Evolutionary conservation across 2,329 filamentous ascomycete genomes (phyloP).

Genomic region (Alternaria brassicicola): DNA sequence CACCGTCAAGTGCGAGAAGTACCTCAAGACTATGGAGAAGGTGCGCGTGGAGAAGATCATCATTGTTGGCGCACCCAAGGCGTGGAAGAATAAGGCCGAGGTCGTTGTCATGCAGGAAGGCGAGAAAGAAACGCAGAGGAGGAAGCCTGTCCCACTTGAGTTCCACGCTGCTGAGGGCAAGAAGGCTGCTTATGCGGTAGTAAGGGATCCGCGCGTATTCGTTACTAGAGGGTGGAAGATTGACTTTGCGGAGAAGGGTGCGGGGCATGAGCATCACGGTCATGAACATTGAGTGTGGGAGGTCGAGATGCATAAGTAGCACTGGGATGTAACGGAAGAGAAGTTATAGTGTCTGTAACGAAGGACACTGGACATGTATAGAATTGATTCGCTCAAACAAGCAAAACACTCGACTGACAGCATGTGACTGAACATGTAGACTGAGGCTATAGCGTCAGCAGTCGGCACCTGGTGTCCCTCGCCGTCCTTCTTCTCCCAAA

Average conservation of each 20-base stretch:
- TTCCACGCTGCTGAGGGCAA: slow-evolving; percentile 61
- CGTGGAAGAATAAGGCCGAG: slow-evolving; percentile 70
- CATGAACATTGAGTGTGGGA: slow-evolving; percentile 26
- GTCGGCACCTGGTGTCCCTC: neutral
- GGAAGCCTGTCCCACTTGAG: slow-evolving; percentile 62
- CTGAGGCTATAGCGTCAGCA: neutral
- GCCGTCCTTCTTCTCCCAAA: neutral
- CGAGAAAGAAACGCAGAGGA: slow-evolving; percentile 51
- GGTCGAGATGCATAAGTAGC: neutral
- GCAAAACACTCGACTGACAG: neutral
- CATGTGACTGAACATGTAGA: neutral
- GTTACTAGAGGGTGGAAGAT: slow-evolving; percentile 70
- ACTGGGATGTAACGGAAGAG: neutral
- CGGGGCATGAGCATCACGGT: slow-evolving; percentile 29
- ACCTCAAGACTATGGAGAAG: slow-evolving; percentile 77
- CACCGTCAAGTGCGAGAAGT: slow-evolving; percentile 70
- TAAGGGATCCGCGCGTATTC: slow-evolving; percentile 67
- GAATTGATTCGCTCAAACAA: neutral
- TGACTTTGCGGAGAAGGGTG: slow-evolving; percentile 52
- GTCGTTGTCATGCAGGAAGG: slow-evolving; percentile 69
- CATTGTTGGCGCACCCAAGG: slow-evolving; percentile 75
- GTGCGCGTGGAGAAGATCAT: slow-evolving; percentile 85
- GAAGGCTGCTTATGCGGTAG: slow-evolving; percentile 67
- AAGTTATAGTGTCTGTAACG: neutral
- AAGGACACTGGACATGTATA: neutral